Percentiles rank a stretch among this genome's conserved stretches.
phyloP scores from a whole-genome alignment of 768 basidiomycete genomes.

The Termitomyces eurrhizus region DNA sequence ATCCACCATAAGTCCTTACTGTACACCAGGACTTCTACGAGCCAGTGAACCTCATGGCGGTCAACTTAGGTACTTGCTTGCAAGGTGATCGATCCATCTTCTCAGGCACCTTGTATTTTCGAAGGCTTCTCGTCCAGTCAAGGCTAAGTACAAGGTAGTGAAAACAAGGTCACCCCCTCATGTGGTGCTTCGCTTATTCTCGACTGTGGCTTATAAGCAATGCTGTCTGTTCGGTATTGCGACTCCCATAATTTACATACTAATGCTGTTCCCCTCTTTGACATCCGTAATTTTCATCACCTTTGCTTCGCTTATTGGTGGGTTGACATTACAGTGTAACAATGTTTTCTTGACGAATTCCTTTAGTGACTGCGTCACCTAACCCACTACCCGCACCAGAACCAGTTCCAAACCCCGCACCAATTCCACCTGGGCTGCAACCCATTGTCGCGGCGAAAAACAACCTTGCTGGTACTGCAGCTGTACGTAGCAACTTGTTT shows the following conservation, averaged over 20 bases:
- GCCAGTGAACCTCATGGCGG: not conserved
- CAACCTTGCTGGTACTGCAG: slow-evolving; percentile 18
- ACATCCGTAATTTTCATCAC: not conserved
- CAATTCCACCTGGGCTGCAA: slow-evolving; percentile 20
- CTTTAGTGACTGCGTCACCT: slow-evolving; percentile 4
- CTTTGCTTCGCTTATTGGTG: slow-evolving; percentile 2
- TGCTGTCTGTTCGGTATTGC: not conserved
- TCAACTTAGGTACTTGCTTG: not conserved
- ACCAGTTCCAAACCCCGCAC: slow-evolving; percentile 4
- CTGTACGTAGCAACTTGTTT: not conserved
- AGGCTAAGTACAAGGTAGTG: not conserved
- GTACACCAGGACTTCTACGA: not conserved
- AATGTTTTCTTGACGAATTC: not conserved
- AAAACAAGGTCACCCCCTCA: not conserved
- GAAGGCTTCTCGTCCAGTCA: not conserved
- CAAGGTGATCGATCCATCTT: not conserved
- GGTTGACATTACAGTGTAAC: not conserved
- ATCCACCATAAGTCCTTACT: not conserved
- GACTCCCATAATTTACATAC: not conserved
- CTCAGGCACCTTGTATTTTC: not conserved
- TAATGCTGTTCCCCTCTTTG: not conserved
- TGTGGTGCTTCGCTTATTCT: not conserved
- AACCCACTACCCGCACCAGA: slow-evolving; percentile 4
- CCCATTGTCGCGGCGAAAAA: slow-evolving; percentile 23
- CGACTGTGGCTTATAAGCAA: not conserved